Conservation (phyloP, 2,329 filamentous ascomycete genomes). For the Penicillium digitatum region DNA sequence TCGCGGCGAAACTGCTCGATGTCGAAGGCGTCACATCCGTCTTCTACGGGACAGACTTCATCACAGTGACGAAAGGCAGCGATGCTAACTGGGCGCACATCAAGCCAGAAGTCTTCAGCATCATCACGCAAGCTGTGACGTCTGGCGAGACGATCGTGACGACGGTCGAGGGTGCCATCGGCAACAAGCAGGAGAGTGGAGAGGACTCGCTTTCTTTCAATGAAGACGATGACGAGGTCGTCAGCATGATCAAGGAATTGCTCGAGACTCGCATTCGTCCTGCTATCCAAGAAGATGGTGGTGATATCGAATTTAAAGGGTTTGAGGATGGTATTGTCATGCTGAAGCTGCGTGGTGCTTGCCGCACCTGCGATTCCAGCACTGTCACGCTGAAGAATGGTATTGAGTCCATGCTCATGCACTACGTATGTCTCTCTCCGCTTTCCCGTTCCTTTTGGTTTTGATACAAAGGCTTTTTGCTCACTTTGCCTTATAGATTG, state of each 20-base stretch:
- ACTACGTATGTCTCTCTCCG: slow-evolving; percentile 63
- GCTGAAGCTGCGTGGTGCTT: slow-evolving; percentile 85
- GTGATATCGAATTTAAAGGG: slow-evolving; percentile 91
- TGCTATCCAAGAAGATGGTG: slow-evolving; percentile 94
- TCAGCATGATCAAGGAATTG: slow-evolving; percentile 98
- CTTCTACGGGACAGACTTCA: slow-evolving; percentile 93
- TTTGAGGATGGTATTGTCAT: slow-evolving; percentile 82
- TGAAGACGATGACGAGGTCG: slow-evolving; percentile 87
- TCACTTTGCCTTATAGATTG: slow-evolving; percentile 59
- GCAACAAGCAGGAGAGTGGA: slow-evolving; percentile 48
- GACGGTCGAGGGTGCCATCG: slow-evolving; percentile 57
- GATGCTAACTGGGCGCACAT: slow-evolving; percentile 92
- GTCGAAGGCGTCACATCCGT: slow-evolving; percentile 92
- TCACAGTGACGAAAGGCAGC: slow-evolving; percentile 87
- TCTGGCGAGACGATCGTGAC: slow-evolving; percentile 78
- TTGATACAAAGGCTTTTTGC: background rate
- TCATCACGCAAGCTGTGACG: slow-evolving; percentile 90
- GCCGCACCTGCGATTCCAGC: slow-evolving; percentile 92
- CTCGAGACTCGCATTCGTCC: slow-evolving; percentile 92
- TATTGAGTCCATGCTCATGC: slow-evolving; percentile 98
- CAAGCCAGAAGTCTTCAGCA: slow-evolving; percentile 88
- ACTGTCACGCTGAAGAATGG: slow-evolving; percentile 96
- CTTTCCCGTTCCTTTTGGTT: background rate
- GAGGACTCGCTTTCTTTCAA: slow-evolving; percentile 76
- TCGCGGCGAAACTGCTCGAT: slow-evolving; percentile 85